Conservation (phyloP, 2,329 filamentous ascomycete species). For the Onygena corvina region DNA sequence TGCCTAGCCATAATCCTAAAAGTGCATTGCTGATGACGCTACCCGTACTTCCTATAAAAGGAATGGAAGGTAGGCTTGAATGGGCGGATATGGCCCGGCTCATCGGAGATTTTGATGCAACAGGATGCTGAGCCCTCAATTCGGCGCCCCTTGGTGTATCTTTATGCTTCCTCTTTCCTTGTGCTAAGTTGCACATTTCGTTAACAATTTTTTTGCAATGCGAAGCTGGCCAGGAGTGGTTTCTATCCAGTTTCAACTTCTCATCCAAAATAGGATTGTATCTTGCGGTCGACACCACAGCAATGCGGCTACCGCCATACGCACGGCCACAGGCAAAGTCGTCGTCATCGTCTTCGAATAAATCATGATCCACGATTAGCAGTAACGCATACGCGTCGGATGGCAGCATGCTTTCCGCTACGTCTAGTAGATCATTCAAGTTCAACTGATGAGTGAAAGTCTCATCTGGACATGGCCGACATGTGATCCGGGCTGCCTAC, state of each 20-base stretch:
- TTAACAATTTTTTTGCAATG: slow-evolving; percentile 44
- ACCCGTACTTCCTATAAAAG: background rate
- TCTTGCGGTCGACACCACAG: slow-evolving; percentile 49
- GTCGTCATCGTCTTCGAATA: slow-evolving; percentile 55
- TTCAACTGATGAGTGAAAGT: slow-evolving; percentile 40
- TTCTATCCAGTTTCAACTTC: slow-evolving; percentile 29
- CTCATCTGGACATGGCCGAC: slow-evolving; percentile 38
- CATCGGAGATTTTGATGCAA: slow-evolving; percentile 11
- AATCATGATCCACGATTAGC: slow-evolving; percentile 48
- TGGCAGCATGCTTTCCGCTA: slow-evolving; percentile 42
- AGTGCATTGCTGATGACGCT: slow-evolving; percentile 17
- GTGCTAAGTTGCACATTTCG: background rate
- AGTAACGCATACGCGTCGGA: slow-evolving; percentile 48
- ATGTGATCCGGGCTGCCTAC: slow-evolving; percentile 40
- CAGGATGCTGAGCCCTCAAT: background rate
- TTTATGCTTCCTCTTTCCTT: background rate
- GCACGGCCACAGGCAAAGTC: slow-evolving; percentile 56
- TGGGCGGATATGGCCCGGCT: slow-evolving; percentile 14
- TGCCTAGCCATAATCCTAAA: slow-evolving; percentile 45
- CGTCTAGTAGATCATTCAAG: slow-evolving; percentile 50
- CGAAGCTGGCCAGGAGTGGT: slow-evolving; percentile 53
- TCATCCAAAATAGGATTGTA: slow-evolving; percentile 45
- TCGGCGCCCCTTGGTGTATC: background rate
- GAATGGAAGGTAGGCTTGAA: slow-evolving; percentile 10
- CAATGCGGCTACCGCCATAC: slow-evolving; percentile 52